These are phyloP conservation scores for Leptographium radiaticola DNA, from an alignment of 2,329 filamentous ascomycete genomes.

Conservation along the genomic window DNA sequence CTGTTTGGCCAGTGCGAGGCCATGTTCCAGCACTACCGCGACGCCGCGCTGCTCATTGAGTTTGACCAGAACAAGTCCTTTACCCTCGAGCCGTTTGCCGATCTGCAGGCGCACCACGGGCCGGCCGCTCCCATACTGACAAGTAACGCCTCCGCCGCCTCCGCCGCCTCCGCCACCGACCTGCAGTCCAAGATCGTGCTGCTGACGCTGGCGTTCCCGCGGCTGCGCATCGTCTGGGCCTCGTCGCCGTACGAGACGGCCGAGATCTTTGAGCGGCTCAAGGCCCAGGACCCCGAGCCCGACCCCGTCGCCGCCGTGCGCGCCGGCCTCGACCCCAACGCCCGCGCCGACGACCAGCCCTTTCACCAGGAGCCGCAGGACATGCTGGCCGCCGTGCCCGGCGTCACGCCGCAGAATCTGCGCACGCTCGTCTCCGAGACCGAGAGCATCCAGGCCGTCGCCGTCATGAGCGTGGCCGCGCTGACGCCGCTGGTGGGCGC, in stretches of 20 bases:
- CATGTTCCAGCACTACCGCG: slow-evolving; percentile 89
- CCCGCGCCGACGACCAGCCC: slow-evolving; percentile 48
- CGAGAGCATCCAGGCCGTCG: slow-evolving; percentile 67
- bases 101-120: slow-evolving; percentile 26
- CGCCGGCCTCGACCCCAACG: slow-evolving; percentile 57
- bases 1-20: slow-evolving; percentile 85
- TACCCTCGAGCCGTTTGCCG: slow-evolving; percentile 72
- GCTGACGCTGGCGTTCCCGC: slow-evolving; percentile 82
- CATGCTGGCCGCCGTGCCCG: slow-evolving; percentile 76
- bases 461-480: slow-evolving; percentile 69
- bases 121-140: slow-evolving; percentile 39
- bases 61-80: slow-evolving; percentile 97
- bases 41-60: slow-evolving; percentile 85
- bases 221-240: slow-evolving; percentile 85
- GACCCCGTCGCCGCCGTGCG: slow-evolving; percentile 80
- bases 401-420: slow-evolving; percentile 68
- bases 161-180: slow-evolving; percentile 52
- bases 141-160: slow-evolving; percentile 31
- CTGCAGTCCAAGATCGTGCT: slow-evolving; percentile 87
- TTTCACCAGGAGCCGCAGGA: slow-evolving; percentile 84
- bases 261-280: slow-evolving; percentile 89
- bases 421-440: slow-evolving; percentile 58
- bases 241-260: slow-evolving; percentile 89
- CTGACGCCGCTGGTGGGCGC: slow-evolving; percentile 63
- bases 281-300: slow-evolving; percentile 78